Base-by-base conservation (phyloP, 805 yeast genomes). In the Kluyveromyces dobzhanskii region DNA sequence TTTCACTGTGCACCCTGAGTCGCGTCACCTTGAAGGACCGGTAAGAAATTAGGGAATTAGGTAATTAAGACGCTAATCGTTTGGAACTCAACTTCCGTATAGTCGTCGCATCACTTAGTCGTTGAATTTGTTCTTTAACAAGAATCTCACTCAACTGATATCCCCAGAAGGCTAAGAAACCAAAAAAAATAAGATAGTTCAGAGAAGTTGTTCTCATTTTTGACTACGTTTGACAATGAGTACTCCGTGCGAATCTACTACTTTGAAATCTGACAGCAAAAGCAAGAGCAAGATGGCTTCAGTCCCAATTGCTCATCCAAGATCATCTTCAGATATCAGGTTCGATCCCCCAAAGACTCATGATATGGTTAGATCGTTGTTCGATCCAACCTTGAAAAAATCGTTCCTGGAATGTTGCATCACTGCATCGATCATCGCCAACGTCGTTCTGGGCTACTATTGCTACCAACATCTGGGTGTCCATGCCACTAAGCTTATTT, bases 331-430 rank as follows among this genome's bases (percentile, higher is more conserved):
- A 4, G 9, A 12, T 6, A 25, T 9, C 9, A 46, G 46, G 3
- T 66, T 66, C 35, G 38, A 46, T 4, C 67, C 66, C 1, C 70
- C 70, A 10, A 50, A 73, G 48, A 85, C 94, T 23, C 81, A 80
- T 51, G 94, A 85, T 54, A 84, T 85, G 92, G 81, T 85, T 25
- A 70, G 85, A 45, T 79, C 90, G 1, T 63, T 85, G 36, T 78
- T 85, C 49, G 90, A 85, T 61, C 92, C 94, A 2, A 71, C 80
- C 1, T 59, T 83, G 38, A 69, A 72, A 38, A 85, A 85, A 53
- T 78, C 88, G 0, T 59, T 73, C 37, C 69, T 78, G 35, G 95
- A 85, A 53, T 46, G 70, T n/a, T 48, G 72, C 28, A 83, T 84
- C 42, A 68, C 81, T 17, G 37, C 66, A 2, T 54, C 71, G 1